A percentile compares a stretch with the other conserved stretches of the same genome.
Conservation (phyloP, 2,329 filamentous ascomycete species). For the Trichoderma polysporum region DNA sequence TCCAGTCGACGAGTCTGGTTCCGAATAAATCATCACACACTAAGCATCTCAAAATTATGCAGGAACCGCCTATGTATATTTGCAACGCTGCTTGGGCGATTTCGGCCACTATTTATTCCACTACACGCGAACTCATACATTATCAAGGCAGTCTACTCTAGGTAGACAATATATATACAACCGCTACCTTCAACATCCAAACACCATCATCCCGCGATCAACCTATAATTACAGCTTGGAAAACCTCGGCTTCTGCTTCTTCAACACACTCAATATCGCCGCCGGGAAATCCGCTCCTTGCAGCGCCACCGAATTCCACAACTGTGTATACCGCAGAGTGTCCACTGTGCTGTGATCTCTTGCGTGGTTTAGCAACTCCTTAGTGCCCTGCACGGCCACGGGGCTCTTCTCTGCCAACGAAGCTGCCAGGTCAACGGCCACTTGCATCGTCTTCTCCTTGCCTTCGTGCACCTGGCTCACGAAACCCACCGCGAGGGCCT, state of each 20-base stretch:
- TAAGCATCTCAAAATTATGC: background rate
- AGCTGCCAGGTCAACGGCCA: conserved; percentile 62
- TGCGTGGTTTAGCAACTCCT: conserved; percentile 80
- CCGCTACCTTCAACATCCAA: background rate
- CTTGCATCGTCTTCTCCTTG: conserved; percentile 63
- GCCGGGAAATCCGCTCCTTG: conserved; percentile 76
- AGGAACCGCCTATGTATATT: too few relatives aligned
- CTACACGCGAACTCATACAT: background rate
- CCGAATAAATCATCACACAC: conserved; percentile 37
- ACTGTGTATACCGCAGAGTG: conserved; percentile 75
- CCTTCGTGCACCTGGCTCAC: conserved; percentile 63
- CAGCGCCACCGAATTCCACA: conserved; percentile 84
- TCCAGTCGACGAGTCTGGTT: conserved; percentile 52
- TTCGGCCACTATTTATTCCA: background rate
- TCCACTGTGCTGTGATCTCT: conserved; percentile 76
- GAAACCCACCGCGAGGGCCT: conserved; percentile 69
- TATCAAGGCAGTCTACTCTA: background rate
- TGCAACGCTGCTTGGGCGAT: background rate
- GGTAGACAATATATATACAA: background rate
- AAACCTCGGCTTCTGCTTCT: conserved; percentile 79
- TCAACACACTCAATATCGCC: conserved; percentile 72
- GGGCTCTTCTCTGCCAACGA: conserved; percentile 79
- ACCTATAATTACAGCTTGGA: conserved; percentile 65
- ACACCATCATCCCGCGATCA: background rate
- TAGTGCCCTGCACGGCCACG: conserved; percentile 82